phyloP scores from a whole-genome alignment of 2,329 filamentous ascomycete genomes.

The Stagonosporopsis cucurbitacearum region DNA sequence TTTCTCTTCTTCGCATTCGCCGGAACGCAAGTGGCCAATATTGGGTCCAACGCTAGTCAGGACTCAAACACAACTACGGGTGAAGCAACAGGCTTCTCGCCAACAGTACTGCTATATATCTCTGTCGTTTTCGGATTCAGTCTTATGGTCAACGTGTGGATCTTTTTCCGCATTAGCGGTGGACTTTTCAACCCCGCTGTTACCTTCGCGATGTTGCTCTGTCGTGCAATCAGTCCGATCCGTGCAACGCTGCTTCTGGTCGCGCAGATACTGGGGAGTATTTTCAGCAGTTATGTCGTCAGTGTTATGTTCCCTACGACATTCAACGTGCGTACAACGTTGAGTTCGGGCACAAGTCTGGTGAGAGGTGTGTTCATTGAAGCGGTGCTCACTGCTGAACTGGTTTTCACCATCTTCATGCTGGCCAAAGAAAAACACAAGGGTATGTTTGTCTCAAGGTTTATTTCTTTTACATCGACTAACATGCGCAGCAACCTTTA shows the following conservation, averaged over 20 bases:
- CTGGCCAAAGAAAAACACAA: slow-evolving; percentile 74
- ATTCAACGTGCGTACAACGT: slow-evolving; percentile 55
- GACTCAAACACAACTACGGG: slow-evolving; percentile 50
- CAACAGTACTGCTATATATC: slow-evolving; percentile 45
- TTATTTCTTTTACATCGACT: not conserved
- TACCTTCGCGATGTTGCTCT: slow-evolving; percentile 46
- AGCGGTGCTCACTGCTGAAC: slow-evolving; percentile 42
- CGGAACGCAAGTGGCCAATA: slow-evolving; percentile 56
- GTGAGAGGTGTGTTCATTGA: slow-evolving; percentile 56
- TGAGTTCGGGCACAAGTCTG: slow-evolving; percentile 51
- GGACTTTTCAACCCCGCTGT: slow-evolving; percentile 42
- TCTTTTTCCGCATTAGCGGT: slow-evolving; percentile 49
- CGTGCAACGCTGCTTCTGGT: slow-evolving; percentile 53
- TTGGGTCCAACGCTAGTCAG: slow-evolving; percentile 49
- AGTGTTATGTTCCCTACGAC: slow-evolving; percentile 54
- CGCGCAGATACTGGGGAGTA: slow-evolving; percentile 54
- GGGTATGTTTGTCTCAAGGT: slow-evolving; percentile 30
- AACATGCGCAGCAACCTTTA: slow-evolving; percentile 61
- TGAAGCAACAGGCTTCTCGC: slow-evolving; percentile 35
- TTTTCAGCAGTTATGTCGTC: slow-evolving; percentile 55
- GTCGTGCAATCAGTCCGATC: slow-evolving; percentile 51
- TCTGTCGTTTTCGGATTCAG: slow-evolving; percentile 46
- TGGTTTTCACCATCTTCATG: slow-evolving; percentile 58
- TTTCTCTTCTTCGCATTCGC: slow-evolving; percentile 56
- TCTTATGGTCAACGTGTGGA: slow-evolving; percentile 50